Evolutionary conservation across 768 basidiomycete species (phyloP).

Genomic region (Tricholoma flavovirens): DNA sequence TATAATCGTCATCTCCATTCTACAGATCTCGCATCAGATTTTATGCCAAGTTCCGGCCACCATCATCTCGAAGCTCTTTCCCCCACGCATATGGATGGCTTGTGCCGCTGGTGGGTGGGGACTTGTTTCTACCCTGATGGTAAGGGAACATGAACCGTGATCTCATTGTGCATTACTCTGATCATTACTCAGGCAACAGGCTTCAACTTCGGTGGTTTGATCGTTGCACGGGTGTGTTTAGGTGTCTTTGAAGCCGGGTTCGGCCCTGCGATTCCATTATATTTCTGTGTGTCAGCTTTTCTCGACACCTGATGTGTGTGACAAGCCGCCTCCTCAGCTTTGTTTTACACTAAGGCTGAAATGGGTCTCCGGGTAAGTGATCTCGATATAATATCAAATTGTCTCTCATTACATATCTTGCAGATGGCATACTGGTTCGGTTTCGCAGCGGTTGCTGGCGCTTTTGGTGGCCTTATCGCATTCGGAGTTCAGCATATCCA

Average conservation of each 20-base stretch:
- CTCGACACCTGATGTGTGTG: not conserved
- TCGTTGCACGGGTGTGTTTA: slow-evolving; percentile 55
- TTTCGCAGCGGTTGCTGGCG: slow-evolving; percentile 79
- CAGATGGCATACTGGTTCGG: slow-evolving; percentile 78
- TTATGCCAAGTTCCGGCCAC: slow-evolving; percentile 65
- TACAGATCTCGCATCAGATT: slow-evolving; percentile 38
- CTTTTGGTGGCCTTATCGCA: slow-evolving; percentile 80
- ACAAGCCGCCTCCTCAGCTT: slow-evolving; percentile 35
- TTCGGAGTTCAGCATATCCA: slow-evolving; percentile 69
- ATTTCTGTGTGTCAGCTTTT: slow-evolving; percentile 52
- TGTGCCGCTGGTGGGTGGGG: slow-evolving; percentile 69
- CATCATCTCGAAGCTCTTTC: slow-evolving; percentile 58
- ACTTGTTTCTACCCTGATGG: slow-evolving; percentile 67
- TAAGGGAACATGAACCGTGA: slow-evolving; percentile 20
- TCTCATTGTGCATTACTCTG: not conserved
- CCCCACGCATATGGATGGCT: slow-evolving; percentile 65
- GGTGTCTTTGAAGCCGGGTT: slow-evolving; percentile 78
- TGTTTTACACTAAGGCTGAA: slow-evolving; percentile 73
- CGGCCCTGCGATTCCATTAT: slow-evolving; percentile 71
- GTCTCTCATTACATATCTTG: not conserved
- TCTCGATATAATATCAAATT: not conserved
- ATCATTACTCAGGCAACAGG: slow-evolving; percentile 45
- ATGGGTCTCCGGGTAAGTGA: slow-evolving; percentile 56
- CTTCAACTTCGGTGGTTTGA: slow-evolving; percentile 54
- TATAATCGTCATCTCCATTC: not conserved